Evolutionary conservation across 768 basidiomycete genomes (phyloP).

Genomic region (Hemileccinum impolitum): DNA sequence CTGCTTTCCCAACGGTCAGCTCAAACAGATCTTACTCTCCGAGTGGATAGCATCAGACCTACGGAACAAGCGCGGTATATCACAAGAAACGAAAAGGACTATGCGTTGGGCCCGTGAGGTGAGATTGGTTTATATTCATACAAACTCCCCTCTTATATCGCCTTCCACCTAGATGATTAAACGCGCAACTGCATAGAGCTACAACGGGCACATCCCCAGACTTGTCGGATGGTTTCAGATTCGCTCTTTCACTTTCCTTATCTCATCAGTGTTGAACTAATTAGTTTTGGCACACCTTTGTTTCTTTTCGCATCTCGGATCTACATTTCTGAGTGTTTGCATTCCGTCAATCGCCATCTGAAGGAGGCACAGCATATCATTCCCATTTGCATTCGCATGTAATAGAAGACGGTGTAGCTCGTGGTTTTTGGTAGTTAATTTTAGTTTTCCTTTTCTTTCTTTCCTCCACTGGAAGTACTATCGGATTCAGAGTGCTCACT

Average conservation of each 20-base stretch:
- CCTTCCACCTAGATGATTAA: conserved; percentile 62
- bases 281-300: conserved; percentile 16
- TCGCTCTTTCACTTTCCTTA: conserved; percentile 32
- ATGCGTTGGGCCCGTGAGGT: conserved; percentile 95
- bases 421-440: conserved; percentile 26
- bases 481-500: conserved; percentile 7
- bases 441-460: conserved; percentile 9
- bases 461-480: conserved; percentile 11
- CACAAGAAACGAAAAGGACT: conserved; percentile 79
- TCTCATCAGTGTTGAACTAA: conserved; percentile 47
- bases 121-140: conserved; percentile 17
- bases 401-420: conserved; percentile 45
- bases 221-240: conserved; percentile 28
- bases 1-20: conserved; percentile 73
- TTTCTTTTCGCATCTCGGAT: conserved; percentile 14
- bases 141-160: not conserved
- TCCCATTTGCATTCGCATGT: conserved; percentile 50
- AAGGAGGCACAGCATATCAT: conserved; percentile 62
- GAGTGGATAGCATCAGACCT: conserved; percentile 79
- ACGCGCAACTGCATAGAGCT: conserved; percentile 66
- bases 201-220: conserved; percentile 9
- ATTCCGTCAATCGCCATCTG: conserved; percentile 51
- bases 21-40: conserved; percentile 73
- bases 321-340: conserved; percentile 16
- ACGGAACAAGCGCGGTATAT: conserved; percentile 69